phyloP scores from a whole-genome alignment of 306 rosid species.

The Dalbergia oliveri region DNA sequence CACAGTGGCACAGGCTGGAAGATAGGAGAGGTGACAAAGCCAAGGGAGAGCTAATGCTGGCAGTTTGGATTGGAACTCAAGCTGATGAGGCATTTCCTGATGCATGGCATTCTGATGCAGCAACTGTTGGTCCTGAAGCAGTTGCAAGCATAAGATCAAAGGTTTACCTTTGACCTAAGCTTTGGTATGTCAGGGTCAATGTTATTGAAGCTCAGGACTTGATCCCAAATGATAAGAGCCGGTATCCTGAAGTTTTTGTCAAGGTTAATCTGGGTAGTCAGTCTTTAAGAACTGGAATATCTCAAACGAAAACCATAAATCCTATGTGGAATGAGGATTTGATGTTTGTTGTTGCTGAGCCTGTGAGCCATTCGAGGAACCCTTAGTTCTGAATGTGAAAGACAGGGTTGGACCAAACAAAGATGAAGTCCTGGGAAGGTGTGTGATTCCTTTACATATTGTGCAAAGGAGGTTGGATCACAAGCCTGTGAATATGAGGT shows the following conservation, averaged over 20 bases:
- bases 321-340: slow-evolving; percentile 91
- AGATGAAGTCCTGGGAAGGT: slow-evolving; percentile 74
- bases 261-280: slow-evolving; percentile 67
- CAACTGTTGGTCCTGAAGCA: slow-evolving; percentile 65
- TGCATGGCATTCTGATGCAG: slow-evolving; percentile 92
- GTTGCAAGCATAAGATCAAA: slow-evolving; percentile 70
- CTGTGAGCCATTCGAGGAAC: slow-evolving; percentile 86
- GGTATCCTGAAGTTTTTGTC: slow-evolving; percentile 78
- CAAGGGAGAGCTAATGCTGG: slow-evolving; percentile 85
- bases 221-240: slow-evolving; percentile 65
- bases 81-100: slow-evolving; percentile 90
- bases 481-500: slow-evolving; percentile 77
- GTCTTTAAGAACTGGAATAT: slow-evolving; percentile 64
- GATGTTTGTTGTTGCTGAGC: slow-evolving; percentile 82
- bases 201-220: slow-evolving; percentile 90
- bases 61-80: slow-evolving; percentile 96
- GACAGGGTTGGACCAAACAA: slow-evolving; percentile 71
- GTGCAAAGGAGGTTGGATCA: slow-evolving; percentile 81
- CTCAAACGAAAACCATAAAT: slow-evolving; percentile 67
- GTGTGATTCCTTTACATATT: slow-evolving; percentile 70
- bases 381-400: slow-evolving; percentile 67
- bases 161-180: slow-evolving; percentile 83
- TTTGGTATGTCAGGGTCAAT: slow-evolving; percentile 89
- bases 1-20: slow-evolving; percentile 82
- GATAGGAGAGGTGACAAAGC: slow-evolving; percentile 65